Conservation (phyloP, 495 filamentous ascomycete species). For the Podospora comata region DNA sequence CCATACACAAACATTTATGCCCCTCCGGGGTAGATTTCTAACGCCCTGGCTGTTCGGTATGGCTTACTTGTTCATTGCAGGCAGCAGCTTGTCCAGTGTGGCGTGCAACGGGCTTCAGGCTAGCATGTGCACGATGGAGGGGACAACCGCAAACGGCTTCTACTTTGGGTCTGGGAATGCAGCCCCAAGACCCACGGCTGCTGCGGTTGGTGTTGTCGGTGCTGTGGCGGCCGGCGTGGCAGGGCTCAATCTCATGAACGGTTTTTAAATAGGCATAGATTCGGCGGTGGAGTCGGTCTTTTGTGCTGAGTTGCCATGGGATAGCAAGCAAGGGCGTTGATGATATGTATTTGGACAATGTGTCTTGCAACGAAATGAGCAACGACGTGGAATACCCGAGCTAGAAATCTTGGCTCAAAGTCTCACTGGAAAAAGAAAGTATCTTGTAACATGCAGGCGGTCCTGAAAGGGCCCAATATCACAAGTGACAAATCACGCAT, state of each 20-base stretch:
- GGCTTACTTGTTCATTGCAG: slow-evolving; percentile 13
- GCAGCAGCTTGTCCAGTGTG: slow-evolving; percentile 30
- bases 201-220: slow-evolving; percentile 22
- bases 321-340: neutral
- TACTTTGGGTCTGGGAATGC: slow-evolving; percentile 30
- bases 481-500: too few species aligned
- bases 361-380: neutral
- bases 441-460: too few species aligned
- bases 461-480: too few species aligned
- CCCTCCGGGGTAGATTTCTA: too few species aligned
- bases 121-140: slow-evolving; percentile 32
- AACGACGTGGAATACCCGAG: neutral
- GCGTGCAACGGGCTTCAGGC: slow-evolving; percentile 29
- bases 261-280: neutral
- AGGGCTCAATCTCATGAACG: slow-evolving; percentile 21
- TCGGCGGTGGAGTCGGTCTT: too few species aligned
- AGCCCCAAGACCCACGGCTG: slow-evolving; percentile 28
- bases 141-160: slow-evolving; percentile 26
- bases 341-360: too few species aligned
- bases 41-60: neutral
- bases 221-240: slow-evolving; percentile 26
- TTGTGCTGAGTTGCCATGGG: too few species aligned
- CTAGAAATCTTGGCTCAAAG: too few species aligned
- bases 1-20: neutral
- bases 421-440: too few species aligned